phyloP scores from a whole-genome alignment of 2,329 filamentous ascomycete genomes.

The Zelopaecilomyces penicillatus region DNA sequence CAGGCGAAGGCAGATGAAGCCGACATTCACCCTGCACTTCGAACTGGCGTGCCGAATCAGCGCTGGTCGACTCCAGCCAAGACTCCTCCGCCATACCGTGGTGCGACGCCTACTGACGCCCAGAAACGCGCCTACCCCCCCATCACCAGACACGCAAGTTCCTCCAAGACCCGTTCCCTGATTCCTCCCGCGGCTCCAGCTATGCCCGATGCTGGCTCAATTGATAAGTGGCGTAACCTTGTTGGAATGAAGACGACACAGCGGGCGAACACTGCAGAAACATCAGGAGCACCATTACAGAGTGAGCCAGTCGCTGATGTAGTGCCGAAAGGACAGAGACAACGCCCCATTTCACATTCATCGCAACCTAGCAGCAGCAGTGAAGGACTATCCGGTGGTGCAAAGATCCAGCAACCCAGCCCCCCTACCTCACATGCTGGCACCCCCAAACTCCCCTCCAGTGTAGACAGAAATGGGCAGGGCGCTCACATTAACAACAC shows the following conservation, averaged over 20 bases:
- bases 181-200: constrained; percentile 20
- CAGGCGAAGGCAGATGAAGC: constrained; percentile 17
- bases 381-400: too few species aligned
- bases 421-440: too few species aligned
- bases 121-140: constrained; percentile 27
- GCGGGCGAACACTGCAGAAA: neutral
- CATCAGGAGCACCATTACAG: too few species aligned
- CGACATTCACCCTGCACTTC: constrained; percentile 27
- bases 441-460: too few species aligned
- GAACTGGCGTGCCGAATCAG: constrained; percentile 17
- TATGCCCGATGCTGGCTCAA: constrained; percentile 23
- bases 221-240: constrained; percentile 23
- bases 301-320: too few species aligned
- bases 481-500: too few species aligned
- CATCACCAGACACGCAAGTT: constrained; percentile 25
- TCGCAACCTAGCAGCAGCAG: too few species aligned
- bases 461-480: too few species aligned
- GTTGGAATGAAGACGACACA: constrained; percentile 16
- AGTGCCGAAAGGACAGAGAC: too few species aligned
- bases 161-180: constrained; percentile 18
- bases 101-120: constrained; percentile 15
- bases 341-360: too few species aligned
- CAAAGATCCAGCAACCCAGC: too few species aligned
- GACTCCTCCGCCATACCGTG: constrained; percentile 12
- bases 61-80: constrained; percentile 22